phyloP scores from a whole-genome alignment of 1,284 basidiomycete genomes.

The Tylopilus orsonianus region DNA sequence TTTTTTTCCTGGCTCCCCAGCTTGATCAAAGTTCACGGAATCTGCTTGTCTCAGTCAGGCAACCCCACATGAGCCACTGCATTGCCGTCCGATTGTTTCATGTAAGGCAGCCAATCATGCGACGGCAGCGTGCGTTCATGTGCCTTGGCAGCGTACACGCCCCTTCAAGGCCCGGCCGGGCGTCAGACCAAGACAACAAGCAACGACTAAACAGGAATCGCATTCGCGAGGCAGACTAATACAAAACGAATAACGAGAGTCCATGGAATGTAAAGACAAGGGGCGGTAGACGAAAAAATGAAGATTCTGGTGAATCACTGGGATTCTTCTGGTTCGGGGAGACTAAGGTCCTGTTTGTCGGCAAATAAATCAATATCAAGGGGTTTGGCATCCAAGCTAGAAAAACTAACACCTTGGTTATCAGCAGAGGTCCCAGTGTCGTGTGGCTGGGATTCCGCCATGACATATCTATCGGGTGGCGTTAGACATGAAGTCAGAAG shows the following conservation, averaged over 20 bases:
- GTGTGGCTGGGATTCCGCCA: slow-evolving; percentile 2
- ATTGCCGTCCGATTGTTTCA: slow-evolving; percentile 11
- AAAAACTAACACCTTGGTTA: slow-evolving; percentile 6
- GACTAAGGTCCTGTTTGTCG: slow-evolving; percentile 5
- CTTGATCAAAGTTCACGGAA: slow-evolving; percentile 4
- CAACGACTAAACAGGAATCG: neutral
- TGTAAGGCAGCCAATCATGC: slow-evolving; percentile 16
- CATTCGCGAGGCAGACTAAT: slow-evolving; percentile 5
- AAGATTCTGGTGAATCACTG: slow-evolving; percentile 11
- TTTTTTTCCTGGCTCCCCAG: neutral
- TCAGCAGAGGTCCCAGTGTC: neutral
- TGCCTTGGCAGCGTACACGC: slow-evolving; percentile 16
- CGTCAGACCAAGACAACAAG: slow-evolving; percentile 5
- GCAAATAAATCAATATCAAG: neutral
- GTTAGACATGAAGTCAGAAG: slow-evolving; percentile 18
- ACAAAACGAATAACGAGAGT: slow-evolving; percentile 6
- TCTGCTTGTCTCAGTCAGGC: slow-evolving; percentile 15
- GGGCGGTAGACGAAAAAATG: neutral
- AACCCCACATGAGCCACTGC: slow-evolving; percentile 19
- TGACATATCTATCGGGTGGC: slow-evolving; percentile 15
- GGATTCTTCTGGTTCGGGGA: slow-evolving; percentile 5
- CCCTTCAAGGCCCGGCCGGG: slow-evolving; percentile 1
- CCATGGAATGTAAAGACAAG: slow-evolving; percentile 4
- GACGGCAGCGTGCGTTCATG: slow-evolving; percentile 26
- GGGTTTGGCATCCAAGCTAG: neutral